Conservation (phyloP, 371 early-diverging fungal genomes). For the Catenaria anguillulae region DNA sequence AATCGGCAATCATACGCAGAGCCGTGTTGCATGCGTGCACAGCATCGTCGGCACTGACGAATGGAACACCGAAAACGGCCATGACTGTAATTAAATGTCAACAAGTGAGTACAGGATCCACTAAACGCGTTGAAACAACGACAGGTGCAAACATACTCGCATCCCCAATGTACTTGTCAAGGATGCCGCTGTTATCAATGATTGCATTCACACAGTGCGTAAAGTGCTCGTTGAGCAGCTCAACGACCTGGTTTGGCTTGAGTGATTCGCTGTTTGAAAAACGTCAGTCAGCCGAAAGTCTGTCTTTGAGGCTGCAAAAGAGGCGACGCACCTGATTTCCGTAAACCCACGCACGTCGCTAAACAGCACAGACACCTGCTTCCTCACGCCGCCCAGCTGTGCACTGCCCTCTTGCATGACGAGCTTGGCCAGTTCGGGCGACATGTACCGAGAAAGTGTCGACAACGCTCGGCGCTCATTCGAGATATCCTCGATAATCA, state of each 20-base stretch:
- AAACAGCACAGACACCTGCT: slow-evolving; percentile 8
- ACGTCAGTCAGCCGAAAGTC: too few species aligned
- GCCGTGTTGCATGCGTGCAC: slow-evolving; percentile 30
- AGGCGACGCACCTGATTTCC: background rate
- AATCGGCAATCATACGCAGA: slow-evolving; percentile 21
- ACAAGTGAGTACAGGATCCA: too few species aligned
- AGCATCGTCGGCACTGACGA: slow-evolving; percentile 23
- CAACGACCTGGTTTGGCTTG: slow-evolving; percentile 11
- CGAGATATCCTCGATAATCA: slow-evolving; percentile 23
- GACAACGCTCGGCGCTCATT: slow-evolving; percentile 13
- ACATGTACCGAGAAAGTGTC: slow-evolving; percentile 10
- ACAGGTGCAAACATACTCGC: background rate
- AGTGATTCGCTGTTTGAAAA: background rate
- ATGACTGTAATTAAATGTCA: slow-evolving; percentile 21
- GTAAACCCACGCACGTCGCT: slow-evolving; percentile 9
- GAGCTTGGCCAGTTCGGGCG: slow-evolving; percentile 8
- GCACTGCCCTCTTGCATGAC: slow-evolving; percentile 9
- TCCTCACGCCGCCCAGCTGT: slow-evolving; percentile 8
- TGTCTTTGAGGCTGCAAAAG: too few species aligned
- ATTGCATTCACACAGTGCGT: slow-evolving; percentile 24
- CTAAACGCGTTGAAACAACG: too few species aligned
- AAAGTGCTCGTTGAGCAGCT: slow-evolving; percentile 18
- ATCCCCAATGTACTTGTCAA: slow-evolving; percentile 31
- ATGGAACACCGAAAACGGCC: slow-evolving; percentile 36
- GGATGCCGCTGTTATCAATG: slow-evolving; percentile 18